phyloP scores from a whole-genome alignment of 2,329 filamentous ascomycete genomes.

The Beauveria rudraprayagi region DNA sequence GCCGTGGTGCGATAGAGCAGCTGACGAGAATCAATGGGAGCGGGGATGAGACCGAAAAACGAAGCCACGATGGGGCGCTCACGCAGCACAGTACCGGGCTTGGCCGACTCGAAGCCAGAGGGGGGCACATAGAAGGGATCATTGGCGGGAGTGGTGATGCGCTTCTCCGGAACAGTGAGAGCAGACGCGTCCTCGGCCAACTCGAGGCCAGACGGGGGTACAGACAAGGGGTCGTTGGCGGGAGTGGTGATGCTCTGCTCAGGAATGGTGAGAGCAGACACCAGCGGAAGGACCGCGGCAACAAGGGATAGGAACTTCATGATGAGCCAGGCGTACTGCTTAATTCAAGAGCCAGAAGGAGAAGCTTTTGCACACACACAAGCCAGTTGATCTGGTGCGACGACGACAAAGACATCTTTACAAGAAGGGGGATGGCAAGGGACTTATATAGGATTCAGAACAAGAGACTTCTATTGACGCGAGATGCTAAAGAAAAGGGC shows the following conservation, averaged over 20 bases:
- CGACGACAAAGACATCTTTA: background rate
- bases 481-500: no score
- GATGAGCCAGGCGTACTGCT: background rate
- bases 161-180: constrained; percentile 2
- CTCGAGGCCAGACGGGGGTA: constrained; percentile 3
- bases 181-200: background rate
- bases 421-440: background rate
- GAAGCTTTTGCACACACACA: background rate
- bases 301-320: constrained; percentile 6
- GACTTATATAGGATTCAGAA: background rate
- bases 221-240: constrained; percentile 7
- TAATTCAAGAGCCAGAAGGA: background rate
- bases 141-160: background rate
- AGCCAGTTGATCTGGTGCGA: background rate
- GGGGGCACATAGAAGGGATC: constrained; percentile 12
- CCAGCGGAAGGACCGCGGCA: constrained; percentile 4
- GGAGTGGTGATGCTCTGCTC: constrained; percentile 3
- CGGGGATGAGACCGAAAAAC: constrained; percentile 9
- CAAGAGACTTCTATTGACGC: background rate
- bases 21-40: constrained; percentile 4
- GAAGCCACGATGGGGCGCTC: background rate
- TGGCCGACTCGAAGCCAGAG: constrained; percentile 3
- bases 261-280: background rate
- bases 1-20: constrained; percentile 12
- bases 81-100: constrained; percentile 9